Evolutionary conservation across 495 filamentous ascomycete species (phyloP).

Genomic region (Patellaria atrata): DNA sequence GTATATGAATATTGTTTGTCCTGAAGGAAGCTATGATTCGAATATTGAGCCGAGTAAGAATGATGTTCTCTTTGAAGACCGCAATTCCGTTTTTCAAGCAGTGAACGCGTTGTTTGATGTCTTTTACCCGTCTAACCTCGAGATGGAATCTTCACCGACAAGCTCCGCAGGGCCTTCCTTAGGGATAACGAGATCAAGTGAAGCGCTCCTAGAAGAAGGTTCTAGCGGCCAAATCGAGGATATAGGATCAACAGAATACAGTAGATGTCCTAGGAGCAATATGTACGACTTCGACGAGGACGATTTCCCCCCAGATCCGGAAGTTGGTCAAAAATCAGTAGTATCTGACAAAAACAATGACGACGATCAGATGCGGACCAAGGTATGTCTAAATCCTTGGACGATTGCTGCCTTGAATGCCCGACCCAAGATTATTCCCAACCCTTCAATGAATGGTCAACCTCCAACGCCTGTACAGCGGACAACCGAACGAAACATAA

Average conservation of each 20-base stretch:
- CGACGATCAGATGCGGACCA: constrained; percentile 14
- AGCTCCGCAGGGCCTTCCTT: not conserved
- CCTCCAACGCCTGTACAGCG: constrained; percentile 12
- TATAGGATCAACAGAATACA: too few species aligned
- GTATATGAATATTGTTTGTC: constrained; percentile 56
- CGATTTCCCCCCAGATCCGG: constrained; percentile 4
- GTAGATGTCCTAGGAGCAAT: not conserved
- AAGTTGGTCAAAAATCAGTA: too few species aligned
- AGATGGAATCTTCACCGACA: not conserved
- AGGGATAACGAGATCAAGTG: not conserved
- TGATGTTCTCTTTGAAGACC: constrained; percentile 63
- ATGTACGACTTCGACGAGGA: constrained; percentile 20
- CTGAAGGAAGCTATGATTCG: constrained; percentile 59
- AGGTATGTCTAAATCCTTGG: constrained; percentile 42
- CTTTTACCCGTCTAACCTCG: constrained; percentile 2
- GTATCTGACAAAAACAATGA: constrained; percentile 13
- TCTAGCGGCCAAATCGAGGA: constrained; percentile 2
- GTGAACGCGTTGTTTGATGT: constrained; percentile 29
- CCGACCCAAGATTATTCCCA: constrained; percentile 10
- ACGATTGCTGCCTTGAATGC: constrained; percentile 44
- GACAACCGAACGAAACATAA: too few species aligned
- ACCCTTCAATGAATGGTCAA: not conserved
- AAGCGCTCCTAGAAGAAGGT: not conserved
- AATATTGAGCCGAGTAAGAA: constrained; percentile 90
- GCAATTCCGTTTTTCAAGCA: constrained; percentile 34